phyloP scores from a whole-genome alignment of 1,139 yeast species.

The Kodamaea alishanica region DNA sequence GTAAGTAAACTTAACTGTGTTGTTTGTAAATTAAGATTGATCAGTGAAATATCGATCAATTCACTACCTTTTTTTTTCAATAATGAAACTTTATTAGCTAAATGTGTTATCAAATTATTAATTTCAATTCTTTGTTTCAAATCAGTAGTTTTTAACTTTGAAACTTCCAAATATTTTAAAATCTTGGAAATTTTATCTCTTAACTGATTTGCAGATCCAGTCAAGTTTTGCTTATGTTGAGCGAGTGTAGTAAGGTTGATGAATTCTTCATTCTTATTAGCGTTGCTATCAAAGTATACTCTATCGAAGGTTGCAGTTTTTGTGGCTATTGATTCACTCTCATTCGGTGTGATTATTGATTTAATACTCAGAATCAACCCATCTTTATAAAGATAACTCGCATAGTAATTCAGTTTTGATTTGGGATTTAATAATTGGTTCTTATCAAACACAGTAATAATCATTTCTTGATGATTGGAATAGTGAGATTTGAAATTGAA shows the following conservation, averaged over 20 bases:
- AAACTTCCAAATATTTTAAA: conserved; percentile 16
- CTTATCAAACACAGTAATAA: conserved; percentile 8
- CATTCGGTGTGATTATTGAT: conserved; percentile 18
- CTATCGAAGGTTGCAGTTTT: conserved; percentile 26
- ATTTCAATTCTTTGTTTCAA: conserved; percentile 15
- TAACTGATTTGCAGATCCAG: conserved; percentile 22
- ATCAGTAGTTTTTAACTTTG: conserved; percentile 3
- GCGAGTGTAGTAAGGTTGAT: conserved; percentile 8
- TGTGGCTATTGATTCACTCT: conserved; percentile 26
- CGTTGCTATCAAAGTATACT: conserved; percentile 15
- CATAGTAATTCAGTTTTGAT: conserved; percentile 3
- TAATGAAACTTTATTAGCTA: conserved; percentile 22
- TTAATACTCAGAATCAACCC: conserved; percentile 4
- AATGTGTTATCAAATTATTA: conserved; percentile 24
- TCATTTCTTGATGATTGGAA: conserved; percentile 1
- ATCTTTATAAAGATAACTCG: conserved; percentile 4
- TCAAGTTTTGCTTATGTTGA: conserved; percentile 16
- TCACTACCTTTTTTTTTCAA: conserved; percentile 10
- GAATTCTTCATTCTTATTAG: conserved; percentile 5
- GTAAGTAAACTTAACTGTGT: conserved; percentile 31
- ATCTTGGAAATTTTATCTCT: conserved; percentile 19
- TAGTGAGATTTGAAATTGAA: conserved; percentile 3
- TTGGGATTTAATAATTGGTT: conserved; percentile 5
- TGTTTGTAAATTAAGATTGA: conserved; percentile 15
- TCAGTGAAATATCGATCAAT: conserved; percentile 9